Evolutionary conservation across 495 filamentous ascomycete genomes (phyloP).

Genomic region (Usnea hakonensis): DNA sequence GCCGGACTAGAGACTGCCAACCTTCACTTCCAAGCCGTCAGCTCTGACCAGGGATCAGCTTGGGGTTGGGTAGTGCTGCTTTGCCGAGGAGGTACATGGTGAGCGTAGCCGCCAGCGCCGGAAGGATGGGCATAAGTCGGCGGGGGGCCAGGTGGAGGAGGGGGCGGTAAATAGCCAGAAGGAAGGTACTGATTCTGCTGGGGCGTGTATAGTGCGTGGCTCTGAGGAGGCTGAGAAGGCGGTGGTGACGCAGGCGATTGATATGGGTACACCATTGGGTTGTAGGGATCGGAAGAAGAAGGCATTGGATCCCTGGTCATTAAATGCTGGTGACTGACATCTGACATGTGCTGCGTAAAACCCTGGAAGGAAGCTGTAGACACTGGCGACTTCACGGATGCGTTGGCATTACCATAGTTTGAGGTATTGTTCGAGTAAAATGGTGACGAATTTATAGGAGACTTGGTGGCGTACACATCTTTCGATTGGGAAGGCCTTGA

Average conservation of each 20-base stretch:
- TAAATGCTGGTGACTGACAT: slow-evolving; percentile 26
- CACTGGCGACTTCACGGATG: slow-evolving; percentile 5
- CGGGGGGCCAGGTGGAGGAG: slow-evolving; percentile 77
- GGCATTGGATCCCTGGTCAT: slow-evolving; percentile 36
- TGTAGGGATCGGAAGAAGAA: slow-evolving; percentile 45
- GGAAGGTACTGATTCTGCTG: slow-evolving; percentile 48
- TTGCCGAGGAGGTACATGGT: slow-evolving; percentile 37
- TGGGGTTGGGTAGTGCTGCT: slow-evolving; percentile 41
- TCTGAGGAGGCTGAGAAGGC: slow-evolving; percentile 36
- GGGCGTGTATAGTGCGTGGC: slow-evolving; percentile 35
- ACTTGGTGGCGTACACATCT: slow-evolving; percentile 30
- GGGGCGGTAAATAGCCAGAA: slow-evolving; percentile 81
- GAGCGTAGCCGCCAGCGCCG: slow-evolving; percentile 53
- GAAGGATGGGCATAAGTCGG: slow-evolving; percentile 54
- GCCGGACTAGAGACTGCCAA: background rate
- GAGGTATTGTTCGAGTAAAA: slow-evolving; percentile 37
- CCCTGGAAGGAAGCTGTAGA: slow-evolving; percentile 12
- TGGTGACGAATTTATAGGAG: slow-evolving; percentile 38
- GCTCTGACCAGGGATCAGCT: slow-evolving; percentile 75
- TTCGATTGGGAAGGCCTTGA: slow-evolving; percentile 34
- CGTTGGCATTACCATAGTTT: slow-evolving; percentile 26
- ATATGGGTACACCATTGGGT: slow-evolving; percentile 49
- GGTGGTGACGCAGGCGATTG: slow-evolving; percentile 37
- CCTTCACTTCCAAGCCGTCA: slow-evolving; percentile 74
- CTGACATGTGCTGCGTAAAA: slow-evolving; percentile 14